Evolutionary conservation across 2,329 filamentous ascomycete genomes (phyloP).

Genomic region (Trematosphaeria pertusa): DNA sequence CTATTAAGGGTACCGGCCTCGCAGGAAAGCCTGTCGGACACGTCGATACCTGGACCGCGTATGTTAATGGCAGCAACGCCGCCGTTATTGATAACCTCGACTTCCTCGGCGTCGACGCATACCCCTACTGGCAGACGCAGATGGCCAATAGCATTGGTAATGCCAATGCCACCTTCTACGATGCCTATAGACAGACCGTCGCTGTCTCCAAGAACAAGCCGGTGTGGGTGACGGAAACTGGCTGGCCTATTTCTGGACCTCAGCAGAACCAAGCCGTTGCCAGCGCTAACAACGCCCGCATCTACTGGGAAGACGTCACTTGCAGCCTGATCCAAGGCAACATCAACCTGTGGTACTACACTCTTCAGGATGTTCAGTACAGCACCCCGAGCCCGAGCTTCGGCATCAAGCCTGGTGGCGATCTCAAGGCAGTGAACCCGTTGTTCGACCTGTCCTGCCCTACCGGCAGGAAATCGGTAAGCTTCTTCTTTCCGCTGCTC

Average conservation of each 20-base stretch:
- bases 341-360: conserved; percentile 73
- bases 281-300: conserved; percentile 71
- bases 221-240: conserved; percentile 88
- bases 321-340: conserved; percentile 69
- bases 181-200: conserved; percentile 67
- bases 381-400: conserved; percentile 71
- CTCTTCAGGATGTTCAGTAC: conserved; percentile 69
- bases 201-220: conserved; percentile 69
- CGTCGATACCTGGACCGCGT: conserved; percentile 83
- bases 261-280: conserved; percentile 67
- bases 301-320: conserved; percentile 81
- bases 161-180: conserved; percentile 71
- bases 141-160: conserved; percentile 62
- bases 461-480: conserved; percentile 34
- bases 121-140: conserved; percentile 81
- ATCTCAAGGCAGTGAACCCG: conserved; percentile 37
- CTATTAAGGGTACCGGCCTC: conserved; percentile 68
- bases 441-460: conserved; percentile 48
- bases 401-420: conserved; percentile 66
- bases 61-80: conserved; percentile 73
- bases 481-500: conserved; percentile 25
- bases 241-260: conserved; percentile 79
- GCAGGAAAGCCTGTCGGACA: conserved; percentile 72
- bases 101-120: conserved; percentile 84
- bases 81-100: conserved; percentile 74